These are phyloP conservation scores for Petasospora fabianii DNA, from an alignment of 1,139 yeast species.

Conservation along the genomic window DNA sequence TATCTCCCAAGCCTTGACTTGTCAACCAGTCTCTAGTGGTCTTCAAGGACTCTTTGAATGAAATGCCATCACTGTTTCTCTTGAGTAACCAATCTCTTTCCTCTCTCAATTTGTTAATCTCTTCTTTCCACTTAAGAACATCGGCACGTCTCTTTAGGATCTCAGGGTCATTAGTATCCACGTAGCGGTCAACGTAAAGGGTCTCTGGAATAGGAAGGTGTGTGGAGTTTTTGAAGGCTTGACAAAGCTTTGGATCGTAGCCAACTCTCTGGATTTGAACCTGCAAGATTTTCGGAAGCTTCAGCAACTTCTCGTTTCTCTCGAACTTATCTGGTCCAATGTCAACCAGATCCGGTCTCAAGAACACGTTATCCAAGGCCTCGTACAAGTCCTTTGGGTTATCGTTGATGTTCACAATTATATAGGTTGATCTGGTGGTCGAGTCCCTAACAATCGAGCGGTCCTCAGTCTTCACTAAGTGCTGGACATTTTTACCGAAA, in stretches of 20 bases:
- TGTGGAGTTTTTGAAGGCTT: conserved; percentile 78
- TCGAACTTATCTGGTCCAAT: conserved; percentile 71
- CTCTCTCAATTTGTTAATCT: conserved; percentile 42
- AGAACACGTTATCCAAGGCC: conserved; percentile 78
- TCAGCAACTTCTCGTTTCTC: conserved; percentile 59
- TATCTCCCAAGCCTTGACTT: conserved; percentile 30
- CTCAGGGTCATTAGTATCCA: conserved; percentile 64
- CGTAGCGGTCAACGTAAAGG: conserved; percentile 81
- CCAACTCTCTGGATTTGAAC: conserved; percentile 92
- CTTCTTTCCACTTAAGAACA: conserved; percentile 61
- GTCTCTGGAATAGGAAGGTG: conserved; percentile 78
- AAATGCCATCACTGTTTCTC: conserved; percentile 43
- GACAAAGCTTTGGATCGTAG: conserved; percentile 68
- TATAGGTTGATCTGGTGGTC: conserved; percentile 71
- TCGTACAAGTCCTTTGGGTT: conserved; percentile 88
- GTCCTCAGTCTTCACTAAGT: conserved; percentile 28
- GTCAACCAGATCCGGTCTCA: conserved; percentile 60
- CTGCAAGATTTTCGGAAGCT: conserved; percentile 79
- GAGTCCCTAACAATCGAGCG: conserved; percentile 44
- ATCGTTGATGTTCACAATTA: conserved; percentile 80
- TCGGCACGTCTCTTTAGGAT: conserved; percentile 51
- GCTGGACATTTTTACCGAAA: conserved; percentile 68
- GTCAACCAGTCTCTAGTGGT: conserved; percentile 57
- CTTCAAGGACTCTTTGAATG: conserved; percentile 48
- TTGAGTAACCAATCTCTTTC: conserved; percentile 41